These are phyloP conservation scores for Colletotrichum plurivorum DNA, from an alignment of 2,329 filamentous ascomycete species.

Conservation along the genomic window DNA sequence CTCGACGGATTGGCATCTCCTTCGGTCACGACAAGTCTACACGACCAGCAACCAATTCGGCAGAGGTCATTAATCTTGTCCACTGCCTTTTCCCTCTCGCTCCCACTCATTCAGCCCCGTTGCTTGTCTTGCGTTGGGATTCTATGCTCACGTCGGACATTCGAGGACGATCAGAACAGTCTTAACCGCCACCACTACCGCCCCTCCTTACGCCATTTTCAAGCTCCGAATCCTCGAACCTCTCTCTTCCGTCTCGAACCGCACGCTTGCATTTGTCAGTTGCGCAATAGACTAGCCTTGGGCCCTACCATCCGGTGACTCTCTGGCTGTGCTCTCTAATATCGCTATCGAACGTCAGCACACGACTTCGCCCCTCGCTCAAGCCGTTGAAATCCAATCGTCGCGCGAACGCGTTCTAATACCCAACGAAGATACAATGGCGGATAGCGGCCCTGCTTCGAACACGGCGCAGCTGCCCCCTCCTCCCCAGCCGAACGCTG, in stretches of 20 bases:
- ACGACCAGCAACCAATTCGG: constrained; percentile 2
- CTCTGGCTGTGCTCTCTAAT: constrained; percentile 38
- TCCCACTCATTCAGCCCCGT: constrained; percentile 24
- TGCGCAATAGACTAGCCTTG: constrained; percentile 16
- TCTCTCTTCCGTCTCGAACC: constrained; percentile 8
- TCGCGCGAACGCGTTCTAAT: constrained; percentile 22
- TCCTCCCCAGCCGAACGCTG: constrained; percentile 76
- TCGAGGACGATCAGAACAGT: constrained; percentile 4
- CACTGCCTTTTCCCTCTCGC: constrained; percentile 5
- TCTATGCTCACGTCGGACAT: constrained; percentile 33
- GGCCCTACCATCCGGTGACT: constrained; percentile 26
- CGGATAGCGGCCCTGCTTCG: constrained; percentile 78
- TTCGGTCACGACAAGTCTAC: constrained; percentile 21
- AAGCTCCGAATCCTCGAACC: constrained; percentile 7
- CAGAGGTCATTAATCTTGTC: constrained; percentile 15
- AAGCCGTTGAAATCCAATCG: constrained; percentile 14
- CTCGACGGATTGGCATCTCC: constrained; percentile 22
- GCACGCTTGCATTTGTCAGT: constrained; percentile 4
- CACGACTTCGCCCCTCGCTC: constrained; percentile 9
- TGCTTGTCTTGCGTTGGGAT: constrained; percentile 34
- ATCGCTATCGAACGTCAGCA: constrained; percentile 31
- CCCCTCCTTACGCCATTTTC: constrained; percentile 31
- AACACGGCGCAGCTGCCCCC: constrained; percentile 77
- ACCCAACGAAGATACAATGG: constrained; percentile 69
- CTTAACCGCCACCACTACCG: constrained; percentile 15